These are phyloP conservation scores for Cucurbita moschata DNA, from an alignment of 306 rosid species.

Conservation along the genomic window DNA sequence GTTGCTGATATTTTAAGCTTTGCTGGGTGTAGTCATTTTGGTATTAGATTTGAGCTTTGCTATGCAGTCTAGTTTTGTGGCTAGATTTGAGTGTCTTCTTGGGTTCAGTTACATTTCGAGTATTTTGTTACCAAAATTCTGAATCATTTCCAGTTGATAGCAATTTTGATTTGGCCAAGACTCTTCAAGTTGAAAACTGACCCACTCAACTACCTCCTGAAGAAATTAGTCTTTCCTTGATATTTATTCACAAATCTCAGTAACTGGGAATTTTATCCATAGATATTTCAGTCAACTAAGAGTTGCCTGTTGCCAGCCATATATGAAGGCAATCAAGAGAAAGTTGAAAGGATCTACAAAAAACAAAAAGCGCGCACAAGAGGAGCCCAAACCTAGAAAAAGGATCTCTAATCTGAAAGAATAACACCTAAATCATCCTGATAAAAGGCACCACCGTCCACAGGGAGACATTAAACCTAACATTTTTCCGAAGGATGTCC, in stretches of 20 bases:
- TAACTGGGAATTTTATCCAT: neutral
- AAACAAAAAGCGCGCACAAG: too few species aligned
- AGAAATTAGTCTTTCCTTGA: neutral
- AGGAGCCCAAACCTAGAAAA: too few species aligned
- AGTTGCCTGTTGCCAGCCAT: neutral
- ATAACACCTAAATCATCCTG: too few species aligned
- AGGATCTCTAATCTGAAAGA: too few species aligned
- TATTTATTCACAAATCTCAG: neutral
- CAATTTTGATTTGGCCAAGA: neutral
- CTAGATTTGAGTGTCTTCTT: neutral
- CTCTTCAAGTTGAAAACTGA: neutral
- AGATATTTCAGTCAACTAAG: neutral
- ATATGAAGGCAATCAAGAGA: neutral
- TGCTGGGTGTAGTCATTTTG: neutral
- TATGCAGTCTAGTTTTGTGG: neutral
- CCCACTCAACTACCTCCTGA: neutral
- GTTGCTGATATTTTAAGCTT: neutral
- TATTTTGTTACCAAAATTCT: neutral
- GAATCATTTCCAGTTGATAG: neutral
- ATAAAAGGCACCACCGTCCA: too few species aligned
- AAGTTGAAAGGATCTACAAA: too few species aligned
- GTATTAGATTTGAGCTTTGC: neutral
- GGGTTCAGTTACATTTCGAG: neutral
- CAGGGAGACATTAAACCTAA: too few species aligned
- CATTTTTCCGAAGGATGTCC: too few species aligned